A percentile compares a stretch with the other conserved stretches of the same genome.
Evolutionary conservation across 805 yeast species (phyloP).

Genomic region (Wickerhamiella bombiphila): DNA sequence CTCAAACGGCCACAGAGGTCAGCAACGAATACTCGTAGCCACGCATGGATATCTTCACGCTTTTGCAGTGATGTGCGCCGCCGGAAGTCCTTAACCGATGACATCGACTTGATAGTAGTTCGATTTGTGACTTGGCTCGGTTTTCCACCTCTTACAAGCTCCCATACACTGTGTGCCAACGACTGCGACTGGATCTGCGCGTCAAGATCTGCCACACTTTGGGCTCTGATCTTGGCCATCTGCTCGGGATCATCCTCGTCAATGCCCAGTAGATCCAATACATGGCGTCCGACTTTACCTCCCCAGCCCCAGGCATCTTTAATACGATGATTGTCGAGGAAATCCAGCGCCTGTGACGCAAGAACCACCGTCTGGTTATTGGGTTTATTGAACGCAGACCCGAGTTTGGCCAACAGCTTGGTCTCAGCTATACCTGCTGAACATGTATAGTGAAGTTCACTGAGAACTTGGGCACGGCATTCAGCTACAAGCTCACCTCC

Average conservation of each 20-base stretch:
- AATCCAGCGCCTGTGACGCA: constrained; percentile 32
- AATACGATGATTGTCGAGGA: constrained; percentile 47
- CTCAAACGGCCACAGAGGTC: constrained; percentile 57
- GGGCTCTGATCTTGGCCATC: constrained; percentile 37
- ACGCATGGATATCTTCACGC: constrained; percentile 44
- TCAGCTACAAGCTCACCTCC: constrained; percentile 48
- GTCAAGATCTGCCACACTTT: constrained; percentile 28
- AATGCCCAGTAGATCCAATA: constrained; percentile 35
- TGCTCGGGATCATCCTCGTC: constrained; percentile 30
- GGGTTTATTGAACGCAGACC: constrained; percentile 76
- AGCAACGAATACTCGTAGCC: constrained; percentile 75
- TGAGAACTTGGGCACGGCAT: constrained; percentile 38
- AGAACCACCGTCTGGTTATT: constrained; percentile 67
- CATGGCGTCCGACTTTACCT: constrained; percentile 63
- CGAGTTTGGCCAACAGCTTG: constrained; percentile 71
- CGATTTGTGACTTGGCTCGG: constrained; percentile 40
- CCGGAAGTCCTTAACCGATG: constrained; percentile 68
- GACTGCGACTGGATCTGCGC: constrained; percentile 27
- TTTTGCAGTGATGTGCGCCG: constrained; percentile 34
- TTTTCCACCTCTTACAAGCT: constrained; percentile 50
- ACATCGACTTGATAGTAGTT: constrained; percentile 69
- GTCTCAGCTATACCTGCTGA: constrained; percentile 76
- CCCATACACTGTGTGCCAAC: constrained; percentile 41
- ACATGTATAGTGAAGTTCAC: constrained; percentile 61
- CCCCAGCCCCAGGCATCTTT: constrained; percentile 83